phyloP scores from a whole-genome alignment of 176 grass and related monocot species.

The Guadua angustifolia region DNA sequence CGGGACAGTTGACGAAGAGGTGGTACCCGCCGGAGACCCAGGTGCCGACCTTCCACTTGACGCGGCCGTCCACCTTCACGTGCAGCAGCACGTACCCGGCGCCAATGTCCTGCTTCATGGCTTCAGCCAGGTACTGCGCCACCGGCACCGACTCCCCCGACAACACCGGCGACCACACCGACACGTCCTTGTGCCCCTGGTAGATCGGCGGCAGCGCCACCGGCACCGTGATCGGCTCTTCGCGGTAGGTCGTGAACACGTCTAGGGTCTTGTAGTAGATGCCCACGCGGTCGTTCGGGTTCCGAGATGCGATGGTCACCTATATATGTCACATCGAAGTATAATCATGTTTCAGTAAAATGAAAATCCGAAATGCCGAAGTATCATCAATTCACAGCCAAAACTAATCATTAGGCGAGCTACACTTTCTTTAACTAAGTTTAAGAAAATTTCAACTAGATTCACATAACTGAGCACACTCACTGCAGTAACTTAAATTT shows the following conservation, averaged over 20 bases:
- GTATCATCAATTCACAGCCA: neutral
- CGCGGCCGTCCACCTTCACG: conserved; percentile 59
- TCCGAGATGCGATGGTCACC: conserved; percentile 76
- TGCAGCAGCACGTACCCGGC: conserved; percentile 71
- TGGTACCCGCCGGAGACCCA: conserved; percentile 77
- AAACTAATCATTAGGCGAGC: neutral
- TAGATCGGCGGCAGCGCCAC: conserved; percentile 61
- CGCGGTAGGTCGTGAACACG: conserved; percentile 65
- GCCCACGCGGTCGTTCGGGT: conserved; percentile 82
- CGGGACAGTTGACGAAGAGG: conserved; percentile 85
- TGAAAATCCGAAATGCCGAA: neutral
- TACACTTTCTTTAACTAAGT: neutral
- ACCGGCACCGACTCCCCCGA: conserved; percentile 57
- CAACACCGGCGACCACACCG: conserved; percentile 79
- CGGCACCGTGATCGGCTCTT: conserved; percentile 63
- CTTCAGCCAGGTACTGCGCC: conserved; percentile 51
- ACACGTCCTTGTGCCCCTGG: conserved; percentile 73
- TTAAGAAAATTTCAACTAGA: neutral
- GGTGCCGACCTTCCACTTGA: conserved; percentile 86
- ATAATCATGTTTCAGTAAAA: neutral
- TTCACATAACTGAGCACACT: neutral
- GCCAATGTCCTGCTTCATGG: conserved; percentile 67
- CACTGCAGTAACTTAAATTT: neutral
- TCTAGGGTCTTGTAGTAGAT: conserved; percentile 76
- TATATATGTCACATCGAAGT: neutral